phyloP scores from a whole-genome alignment of 2,329 filamentous ascomycete species.

The Sporothrix phasma region DNA sequence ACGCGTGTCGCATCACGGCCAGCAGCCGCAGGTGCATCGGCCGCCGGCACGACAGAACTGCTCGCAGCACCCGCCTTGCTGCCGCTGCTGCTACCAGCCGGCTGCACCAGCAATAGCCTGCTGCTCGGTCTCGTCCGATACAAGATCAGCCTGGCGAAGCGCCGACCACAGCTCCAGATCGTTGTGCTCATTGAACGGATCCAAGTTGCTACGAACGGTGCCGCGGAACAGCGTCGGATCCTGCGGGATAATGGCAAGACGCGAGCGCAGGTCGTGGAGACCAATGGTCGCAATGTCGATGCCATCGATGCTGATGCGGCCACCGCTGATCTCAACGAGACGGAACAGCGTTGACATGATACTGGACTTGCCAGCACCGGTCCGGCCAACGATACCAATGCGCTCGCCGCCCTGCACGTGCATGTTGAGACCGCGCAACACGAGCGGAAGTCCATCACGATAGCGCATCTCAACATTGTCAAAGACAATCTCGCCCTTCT shows the following conservation, averaged over 20 bases:
- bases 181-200: slow-evolving; percentile 69
- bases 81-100: not conserved
- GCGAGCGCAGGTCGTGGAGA: slow-evolving; percentile 63
- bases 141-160: slow-evolving; percentile 65
- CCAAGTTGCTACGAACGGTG: slow-evolving; percentile 68
- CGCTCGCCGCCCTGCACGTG: slow-evolving; percentile 66
- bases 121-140: slow-evolving; percentile 32
- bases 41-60: not conserved
- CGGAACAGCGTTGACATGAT: slow-evolving; percentile 80
- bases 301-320: slow-evolving; percentile 55
- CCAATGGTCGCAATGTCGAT: slow-evolving; percentile 63
- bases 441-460: slow-evolving; percentile 59
- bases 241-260: slow-evolving; percentile 74
- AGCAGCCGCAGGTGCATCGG: not conserved
- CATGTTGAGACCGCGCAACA: slow-evolving; percentile 60
- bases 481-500: slow-evolving; percentile 72
- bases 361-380: slow-evolving; percentile 72
- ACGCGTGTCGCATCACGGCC: slow-evolving; percentile 43
- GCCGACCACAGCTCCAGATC: slow-evolving; percentile 72
- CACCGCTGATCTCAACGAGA: slow-evolving; percentile 55
- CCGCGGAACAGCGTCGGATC: slow-evolving; percentile 76
- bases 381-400: slow-evolving; percentile 72
- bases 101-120: slow-evolving; percentile 13
- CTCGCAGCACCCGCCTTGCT: not conserved
- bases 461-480: slow-evolving; percentile 71